Base-by-base conservation (phyloP, 495 filamentous ascomycete genomes). In the Aspergillus mulundensis region DNA sequence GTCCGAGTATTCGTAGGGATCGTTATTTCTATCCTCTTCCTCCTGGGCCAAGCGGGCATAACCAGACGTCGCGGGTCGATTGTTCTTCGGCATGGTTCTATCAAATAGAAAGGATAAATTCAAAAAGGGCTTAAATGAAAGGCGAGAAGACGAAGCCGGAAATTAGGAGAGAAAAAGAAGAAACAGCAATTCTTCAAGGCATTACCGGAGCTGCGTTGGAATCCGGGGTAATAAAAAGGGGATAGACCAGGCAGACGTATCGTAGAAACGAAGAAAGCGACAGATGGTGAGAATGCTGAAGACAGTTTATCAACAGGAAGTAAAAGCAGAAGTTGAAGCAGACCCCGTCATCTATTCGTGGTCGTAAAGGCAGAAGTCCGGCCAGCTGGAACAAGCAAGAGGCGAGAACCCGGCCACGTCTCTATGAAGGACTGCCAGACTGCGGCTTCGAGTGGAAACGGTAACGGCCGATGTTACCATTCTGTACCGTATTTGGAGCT, bases 11-110 rank as follows among this genome's bases (percentile, higher is more conserved):
- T 88, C 87, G 66, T 85, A 79, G 40, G 70, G 61, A 50, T 76
- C 70, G 46, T 72, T 74, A 45, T 69, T 67, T 61, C 75, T 71
- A 54, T 84, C 81, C 61, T 92, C 87, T 70, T 95, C 91, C 57
- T 89, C 91, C 73, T 97, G 91, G 50, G 90, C 90, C 56, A 97
- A 85, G 56, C 88, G 87, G 61, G 90, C 91, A 72, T 97, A 97
- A 59, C 92, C 92, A 38, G 91, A 95, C 12, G 88, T 91, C 34
- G 88, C 81, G 43, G 89, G 88, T 58, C 87, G 72, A 41, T 72
- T 60, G 18, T 36, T 72, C 64, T 79, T 80, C 44, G 79, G 77
- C 79, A 82, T 82, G 54, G 41, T 58, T 58, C 32, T 44, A 55
- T 23, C 47, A 18, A 46, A 32, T 40, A 28, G 23, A 50, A 38